Percentiles rank a stretch among this genome's conserved stretches.
Evolutionary conservation across 352 stramenopile species (phyloP).

Genomic region (Phytopythium oedochilum): DNA sequence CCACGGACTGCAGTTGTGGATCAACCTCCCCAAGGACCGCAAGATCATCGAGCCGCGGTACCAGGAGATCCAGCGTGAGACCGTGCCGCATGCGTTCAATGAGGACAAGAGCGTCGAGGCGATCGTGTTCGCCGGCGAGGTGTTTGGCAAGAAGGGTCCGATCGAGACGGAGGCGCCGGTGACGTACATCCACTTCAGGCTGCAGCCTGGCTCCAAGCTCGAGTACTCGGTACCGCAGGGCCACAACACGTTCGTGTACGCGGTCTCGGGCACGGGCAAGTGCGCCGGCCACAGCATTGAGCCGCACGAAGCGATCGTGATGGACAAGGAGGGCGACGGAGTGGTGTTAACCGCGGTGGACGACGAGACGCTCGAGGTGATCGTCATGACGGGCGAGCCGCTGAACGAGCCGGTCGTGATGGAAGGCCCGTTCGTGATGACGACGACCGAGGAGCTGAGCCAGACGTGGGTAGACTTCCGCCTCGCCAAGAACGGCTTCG

Average conservation of each 20-base stretch:
- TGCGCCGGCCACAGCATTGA: constrained; percentile 15
- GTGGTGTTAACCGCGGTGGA: constrained; percentile 30
- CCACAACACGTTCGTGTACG: constrained; percentile 46
- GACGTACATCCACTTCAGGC: constrained; percentile 52
- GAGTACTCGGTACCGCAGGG: constrained; percentile 31
- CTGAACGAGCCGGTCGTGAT: constrained; percentile 59
- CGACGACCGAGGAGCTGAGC: constrained; percentile 39
- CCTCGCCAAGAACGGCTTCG: constrained; percentile 53
- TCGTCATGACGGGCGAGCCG: constrained; percentile 49
- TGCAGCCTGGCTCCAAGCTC: constrained; percentile 27
- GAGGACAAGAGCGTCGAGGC: constrained; percentile 33
- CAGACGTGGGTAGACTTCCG: constrained; percentile 54
- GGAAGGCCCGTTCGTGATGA: constrained; percentile 77
- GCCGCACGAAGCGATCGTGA: constrained; percentile 37
- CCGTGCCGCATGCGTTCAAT: constrained; percentile 32
- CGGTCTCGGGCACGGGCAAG: constrained; percentile 21
- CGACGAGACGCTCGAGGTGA: constrained; percentile 38
- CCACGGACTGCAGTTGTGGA: constrained; percentile 48
- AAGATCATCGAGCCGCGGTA: constrained; percentile 52
- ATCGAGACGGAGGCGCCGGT: constrained; percentile 41
- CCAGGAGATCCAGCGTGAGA: constrained; percentile 40
- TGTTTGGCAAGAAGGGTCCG: constrained; percentile 33
- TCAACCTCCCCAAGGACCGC: constrained; percentile 35
- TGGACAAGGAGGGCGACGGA: constrained; percentile 44
- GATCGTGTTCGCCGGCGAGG: constrained; percentile 48